phyloP scores from a whole-genome alignment of 495 filamentous ascomycete genomes.

The Aspergillus diversus region DNA sequence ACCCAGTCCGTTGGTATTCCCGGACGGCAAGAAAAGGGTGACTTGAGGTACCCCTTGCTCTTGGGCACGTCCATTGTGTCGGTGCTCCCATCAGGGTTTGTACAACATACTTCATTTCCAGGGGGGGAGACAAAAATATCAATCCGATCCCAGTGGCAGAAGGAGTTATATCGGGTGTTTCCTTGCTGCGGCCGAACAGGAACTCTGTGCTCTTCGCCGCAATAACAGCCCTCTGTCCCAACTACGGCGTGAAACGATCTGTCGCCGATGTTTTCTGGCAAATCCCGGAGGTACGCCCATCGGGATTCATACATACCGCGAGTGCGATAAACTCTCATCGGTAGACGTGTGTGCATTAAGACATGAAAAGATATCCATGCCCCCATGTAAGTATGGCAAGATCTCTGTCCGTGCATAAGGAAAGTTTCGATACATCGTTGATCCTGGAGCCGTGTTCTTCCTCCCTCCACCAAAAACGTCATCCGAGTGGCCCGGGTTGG shows the following conservation, averaged over 20 bases:
- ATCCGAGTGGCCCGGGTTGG: conserved; percentile 11
- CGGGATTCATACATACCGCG: neutral
- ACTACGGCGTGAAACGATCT: conserved; percentile 13
- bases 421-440: conserved; percentile 19
- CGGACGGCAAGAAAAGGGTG: neutral
- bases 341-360: neutral
- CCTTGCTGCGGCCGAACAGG: neutral
- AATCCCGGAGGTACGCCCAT: neutral
- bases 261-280: conserved; percentile 5
- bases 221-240: conserved; percentile 16
- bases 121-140: neutral
- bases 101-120: neutral
- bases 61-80: neutral
- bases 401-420: conserved; percentile 12
- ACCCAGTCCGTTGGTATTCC: neutral
- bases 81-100: neutral
- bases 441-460: conserved; percentile 6
- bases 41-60: conserved; percentile 1
- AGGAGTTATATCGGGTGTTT: neutral
- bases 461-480: conserved; percentile 4
- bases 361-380: conserved; percentile 14
- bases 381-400: neutral
- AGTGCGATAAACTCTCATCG: neutral
- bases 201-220: neutral
- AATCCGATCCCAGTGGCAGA: neutral